Percentiles rank a stretch among this genome's conserved stretches.
These are phyloP conservation scores for Encephalitozoon hellem DNA, from an alignment of 371 early-diverging fungal genomes.

Conservation along the genomic window DNA sequence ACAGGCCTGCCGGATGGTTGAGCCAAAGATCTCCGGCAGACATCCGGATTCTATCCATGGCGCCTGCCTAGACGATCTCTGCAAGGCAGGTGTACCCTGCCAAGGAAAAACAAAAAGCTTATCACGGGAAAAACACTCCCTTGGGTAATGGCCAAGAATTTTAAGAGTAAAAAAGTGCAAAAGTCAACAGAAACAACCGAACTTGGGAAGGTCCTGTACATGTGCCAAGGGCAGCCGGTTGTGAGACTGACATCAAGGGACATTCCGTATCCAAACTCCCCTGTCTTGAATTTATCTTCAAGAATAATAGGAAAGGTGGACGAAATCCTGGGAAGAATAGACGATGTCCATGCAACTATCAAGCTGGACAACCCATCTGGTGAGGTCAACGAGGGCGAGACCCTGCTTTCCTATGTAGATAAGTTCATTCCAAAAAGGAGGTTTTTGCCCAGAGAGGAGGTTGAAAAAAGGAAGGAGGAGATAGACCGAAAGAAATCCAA, in stretches of 20 bases:
- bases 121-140: background rate
- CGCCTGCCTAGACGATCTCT: background rate
- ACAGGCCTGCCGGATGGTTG: background rate
- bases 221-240: conserved; percentile 89
- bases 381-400: background rate
- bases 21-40: background rate
- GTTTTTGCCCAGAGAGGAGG: conserved; percentile 45
- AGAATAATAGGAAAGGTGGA: conserved; percentile 92
- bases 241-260: conserved; percentile 76
- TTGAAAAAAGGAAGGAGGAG: conserved; percentile 45
- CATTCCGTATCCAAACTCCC: conserved; percentile 96
- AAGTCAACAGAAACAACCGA: conserved; percentile 61
- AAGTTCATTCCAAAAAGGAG: conserved; percentile 48
- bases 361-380: background rate
- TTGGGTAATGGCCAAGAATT: background rate
- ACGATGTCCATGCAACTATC: conserved; percentile 66
- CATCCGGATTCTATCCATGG: background rate
- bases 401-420: conserved; percentile 40
- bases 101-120: background rate
- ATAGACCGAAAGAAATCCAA: conserved; percentile 10
- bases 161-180: background rate
- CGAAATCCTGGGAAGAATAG: conserved; percentile 91
- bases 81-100: background rate
- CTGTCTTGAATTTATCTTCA: conserved; percentile 86
- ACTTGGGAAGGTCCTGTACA: conserved; percentile 80